phyloP scores from a whole-genome alignment of 2,329 filamentous ascomycete species.

The Trichoderma sp. region DNA sequence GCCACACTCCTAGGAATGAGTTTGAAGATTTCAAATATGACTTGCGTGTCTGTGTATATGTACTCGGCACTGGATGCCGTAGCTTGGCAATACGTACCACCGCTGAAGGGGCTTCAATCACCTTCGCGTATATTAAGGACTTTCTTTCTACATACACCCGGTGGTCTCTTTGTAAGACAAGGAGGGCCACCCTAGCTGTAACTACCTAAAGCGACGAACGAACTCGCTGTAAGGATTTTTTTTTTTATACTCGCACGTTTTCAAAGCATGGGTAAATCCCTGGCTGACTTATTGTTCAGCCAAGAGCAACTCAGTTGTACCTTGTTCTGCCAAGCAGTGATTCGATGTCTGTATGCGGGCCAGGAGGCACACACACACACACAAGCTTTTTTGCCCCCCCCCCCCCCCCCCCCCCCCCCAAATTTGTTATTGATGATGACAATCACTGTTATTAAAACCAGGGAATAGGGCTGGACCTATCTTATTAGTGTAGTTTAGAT shows the following conservation, averaged over 20 bases:
- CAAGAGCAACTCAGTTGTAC: background rate
- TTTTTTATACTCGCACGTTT: background rate
- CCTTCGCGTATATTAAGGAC: background rate
- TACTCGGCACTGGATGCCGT: background rate
- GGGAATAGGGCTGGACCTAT: background rate
- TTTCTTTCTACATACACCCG: background rate
- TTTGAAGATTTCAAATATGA: background rate
- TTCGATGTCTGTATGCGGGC: background rate
- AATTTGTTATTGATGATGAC: background rate
- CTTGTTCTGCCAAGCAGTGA: background rate
- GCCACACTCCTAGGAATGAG: background rate
- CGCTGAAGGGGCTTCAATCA: background rate
- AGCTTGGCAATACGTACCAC: background rate
- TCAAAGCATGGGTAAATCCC: background rate
- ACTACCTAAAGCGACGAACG: background rate
- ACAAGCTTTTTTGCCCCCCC: background rate
- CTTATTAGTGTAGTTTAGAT: background rate
- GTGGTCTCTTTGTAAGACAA: background rate
- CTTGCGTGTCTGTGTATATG: background rate
- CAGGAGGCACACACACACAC: background rate
- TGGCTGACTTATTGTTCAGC: background rate
- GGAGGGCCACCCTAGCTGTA: background rate
- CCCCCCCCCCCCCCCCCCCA: too few relatives aligned
- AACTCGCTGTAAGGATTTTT: background rate
- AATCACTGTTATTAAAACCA: background rate